A percentile compares a stretch with the other conserved stretches of the same genome.
Conservation (phyloP, 2,329 filamentous ascomycete species). For the Exophiala sp. region DNA sequence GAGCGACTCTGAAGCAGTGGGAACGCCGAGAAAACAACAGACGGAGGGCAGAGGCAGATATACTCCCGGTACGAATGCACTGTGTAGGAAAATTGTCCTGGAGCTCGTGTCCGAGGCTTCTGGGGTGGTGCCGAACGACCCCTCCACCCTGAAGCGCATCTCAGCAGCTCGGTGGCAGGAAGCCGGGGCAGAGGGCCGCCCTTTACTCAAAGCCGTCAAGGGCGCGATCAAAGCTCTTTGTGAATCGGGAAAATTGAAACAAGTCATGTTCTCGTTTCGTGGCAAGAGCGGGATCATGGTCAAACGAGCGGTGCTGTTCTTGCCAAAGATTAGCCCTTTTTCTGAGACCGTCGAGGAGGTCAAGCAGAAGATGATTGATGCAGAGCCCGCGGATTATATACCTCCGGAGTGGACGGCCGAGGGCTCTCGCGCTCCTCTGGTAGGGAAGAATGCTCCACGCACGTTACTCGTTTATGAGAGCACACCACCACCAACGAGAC, state of each 20-base stretch:
- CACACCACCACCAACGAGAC: slow-evolving; percentile 11
- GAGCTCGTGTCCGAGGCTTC: slow-evolving; percentile 50
- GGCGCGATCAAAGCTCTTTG: slow-evolving; percentile 47
- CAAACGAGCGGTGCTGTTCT: slow-evolving; percentile 47
- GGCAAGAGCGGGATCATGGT: slow-evolving; percentile 44
- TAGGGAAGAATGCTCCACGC: slow-evolving; percentile 10
- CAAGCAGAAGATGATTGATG: slow-evolving; percentile 46
- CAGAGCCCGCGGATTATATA: slow-evolving; percentile 40
- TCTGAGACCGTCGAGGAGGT: slow-evolving; percentile 45
- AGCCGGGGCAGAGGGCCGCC: slow-evolving; percentile 40
- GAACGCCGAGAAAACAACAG: background rate
- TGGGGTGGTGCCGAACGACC: slow-evolving; percentile 52
- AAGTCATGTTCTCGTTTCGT: slow-evolving; percentile 48
- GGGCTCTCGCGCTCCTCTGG: slow-evolving; percentile 11
- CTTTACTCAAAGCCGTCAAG: slow-evolving; percentile 50
- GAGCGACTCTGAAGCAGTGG: background rate
- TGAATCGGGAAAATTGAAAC: slow-evolving; percentile 47
- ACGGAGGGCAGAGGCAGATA: background rate
- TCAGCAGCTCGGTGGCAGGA: slow-evolving; percentile 42
- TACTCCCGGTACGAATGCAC: background rate
- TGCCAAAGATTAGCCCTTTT: slow-evolving; percentile 42
- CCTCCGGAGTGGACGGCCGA: slow-evolving; percentile 40
- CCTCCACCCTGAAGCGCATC: slow-evolving; percentile 34
- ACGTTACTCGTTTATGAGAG: slow-evolving; percentile 33
- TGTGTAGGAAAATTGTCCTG: slow-evolving; percentile 45